These are phyloP conservation scores for Penicillium sp. DNA, from an alignment of 2,329 filamentous ascomycete species.

Conservation along the genomic window DNA sequence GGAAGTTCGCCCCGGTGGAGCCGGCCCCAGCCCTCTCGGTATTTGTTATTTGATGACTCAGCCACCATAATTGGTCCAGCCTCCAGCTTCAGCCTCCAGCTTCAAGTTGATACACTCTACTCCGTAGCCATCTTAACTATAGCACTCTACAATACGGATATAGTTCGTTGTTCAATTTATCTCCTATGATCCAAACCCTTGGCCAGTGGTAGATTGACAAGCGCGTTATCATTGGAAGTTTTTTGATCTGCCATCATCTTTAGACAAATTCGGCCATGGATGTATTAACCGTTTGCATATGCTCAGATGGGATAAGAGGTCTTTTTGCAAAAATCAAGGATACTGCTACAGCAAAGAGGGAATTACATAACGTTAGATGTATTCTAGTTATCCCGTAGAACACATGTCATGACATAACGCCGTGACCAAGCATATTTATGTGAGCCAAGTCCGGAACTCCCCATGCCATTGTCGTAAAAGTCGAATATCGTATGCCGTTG, in stretches of 20 bases:
- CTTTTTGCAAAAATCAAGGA: background rate
- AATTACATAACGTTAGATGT: background rate
- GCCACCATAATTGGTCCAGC: background rate
- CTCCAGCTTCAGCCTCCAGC: background rate
- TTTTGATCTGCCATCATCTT: slow-evolving; percentile 50
- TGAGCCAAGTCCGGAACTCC: slow-evolving; percentile 16
- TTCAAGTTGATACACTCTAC: background rate
- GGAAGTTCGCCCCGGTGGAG: background rate
- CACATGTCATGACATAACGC: slow-evolving; percentile 6
- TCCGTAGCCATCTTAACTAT: background rate
- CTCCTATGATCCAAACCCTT: slow-evolving; percentile 12
- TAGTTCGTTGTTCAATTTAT: background rate
- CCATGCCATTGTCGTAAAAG: slow-evolving; percentile 5
- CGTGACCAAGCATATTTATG: background rate
- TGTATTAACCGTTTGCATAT: slow-evolving; percentile 31
- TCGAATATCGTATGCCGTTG: slow-evolving; percentile 7
- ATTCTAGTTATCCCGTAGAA: slow-evolving; percentile 1
- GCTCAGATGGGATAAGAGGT: slow-evolving; percentile 34
- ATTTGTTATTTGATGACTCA: background rate
- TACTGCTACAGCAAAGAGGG: background rate
- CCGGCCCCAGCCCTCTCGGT: background rate
- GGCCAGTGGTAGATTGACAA: slow-evolving; percentile 1
- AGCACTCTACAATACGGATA: background rate
- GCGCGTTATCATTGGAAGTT: slow-evolving; percentile 19
- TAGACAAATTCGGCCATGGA: slow-evolving; percentile 47